phyloP scores from a whole-genome alignment of 768 basidiomycete species.

The Boletus rubropictus region DNA sequence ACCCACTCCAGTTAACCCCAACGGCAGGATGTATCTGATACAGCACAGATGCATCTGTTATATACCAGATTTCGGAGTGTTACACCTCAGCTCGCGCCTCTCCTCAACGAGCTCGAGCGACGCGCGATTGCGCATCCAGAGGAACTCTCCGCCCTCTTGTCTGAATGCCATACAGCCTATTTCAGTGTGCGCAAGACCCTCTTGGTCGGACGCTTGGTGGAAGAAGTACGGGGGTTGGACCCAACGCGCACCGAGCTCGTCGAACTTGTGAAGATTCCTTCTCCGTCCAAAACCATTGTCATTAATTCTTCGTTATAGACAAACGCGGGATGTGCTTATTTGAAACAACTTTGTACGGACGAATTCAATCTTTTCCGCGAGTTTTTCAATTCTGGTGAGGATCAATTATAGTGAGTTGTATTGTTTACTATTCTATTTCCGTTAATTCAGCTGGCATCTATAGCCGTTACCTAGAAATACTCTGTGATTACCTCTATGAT shows the following conservation, averaged over 20 bases:
- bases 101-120: constrained; percentile 81
- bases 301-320: constrained; percentile 46
- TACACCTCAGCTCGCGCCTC: constrained; percentile 63
- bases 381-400: constrained; percentile 85
- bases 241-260: constrained; percentile 78
- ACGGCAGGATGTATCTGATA: constrained; percentile 65
- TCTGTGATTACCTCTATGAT: constrained; percentile 94
- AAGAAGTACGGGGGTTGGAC: constrained; percentile 81
- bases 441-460: constrained; percentile 6
- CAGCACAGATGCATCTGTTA: constrained; percentile 77
- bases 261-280: constrained; percentile 58
- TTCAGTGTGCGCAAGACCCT: constrained; percentile 68
- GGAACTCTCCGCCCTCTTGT: constrained; percentile 73
- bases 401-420: constrained; percentile 57
- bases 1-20: neutral
- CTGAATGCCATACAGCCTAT: constrained; percentile 86
- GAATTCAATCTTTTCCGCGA: constrained; percentile 82
- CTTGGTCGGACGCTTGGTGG: constrained; percentile 64
- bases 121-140: constrained; percentile 71
- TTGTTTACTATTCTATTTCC: neutral
- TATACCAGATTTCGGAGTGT: constrained; percentile 84
- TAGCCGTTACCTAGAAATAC: constrained; percentile 82
- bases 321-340: constrained; percentile 82
- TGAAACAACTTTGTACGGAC: constrained; percentile 86
- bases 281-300: neutral